Evolutionary conservation across 441 rosid species (phyloP), one percentile per base, ranked within the genome.

Genomic region (Gossypium schwendimanii): DNA sequence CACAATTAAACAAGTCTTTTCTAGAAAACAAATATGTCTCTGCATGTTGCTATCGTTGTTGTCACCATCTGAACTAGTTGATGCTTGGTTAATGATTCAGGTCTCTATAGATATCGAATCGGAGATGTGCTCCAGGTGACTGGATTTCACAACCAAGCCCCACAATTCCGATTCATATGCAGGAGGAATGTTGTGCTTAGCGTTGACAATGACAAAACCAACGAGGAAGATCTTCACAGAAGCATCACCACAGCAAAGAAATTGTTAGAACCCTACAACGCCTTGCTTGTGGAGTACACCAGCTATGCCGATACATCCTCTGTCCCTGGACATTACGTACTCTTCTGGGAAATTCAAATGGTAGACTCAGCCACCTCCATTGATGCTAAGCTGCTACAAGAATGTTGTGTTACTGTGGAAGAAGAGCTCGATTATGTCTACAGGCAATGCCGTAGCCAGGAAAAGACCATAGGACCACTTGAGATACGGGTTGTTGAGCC

Each of bases 61-160:
- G 72, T 53, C 72, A 52, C 39, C 57, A 31, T 69, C 47, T 69
- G 60, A 50, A 18, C 12, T 58, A 26, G 26, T 69, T 69, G 61
- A 69, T 26, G 28, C 58, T 47, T 41, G 57, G 23, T 50, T 52
- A 18, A 28, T 52, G 39, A 68, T 50, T 52, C 71, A 91, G 98
- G 98, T 41, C 75, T 93, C 23, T 77, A 82, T 70, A 86, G 97
- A 28, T 89, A 93, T 79, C 88, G 94, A 6, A 83, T 93, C 3
- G 98, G 98, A 0, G 98, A 93, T 78, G 91, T 93, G 75, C 94
- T 93, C 54, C 96, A 85, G 81, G 98, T 89, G 76, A 82, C 88
- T 0, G 91, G 93, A 36, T 93, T 89, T 79, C 83, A 93, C 91
- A 89, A 93, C 72, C 75, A 72, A 55, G 96, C 96, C 28, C 98